Conservation (phyloP, 177 flowering plant species). For the Tripterygium wilfordii region DNA sequence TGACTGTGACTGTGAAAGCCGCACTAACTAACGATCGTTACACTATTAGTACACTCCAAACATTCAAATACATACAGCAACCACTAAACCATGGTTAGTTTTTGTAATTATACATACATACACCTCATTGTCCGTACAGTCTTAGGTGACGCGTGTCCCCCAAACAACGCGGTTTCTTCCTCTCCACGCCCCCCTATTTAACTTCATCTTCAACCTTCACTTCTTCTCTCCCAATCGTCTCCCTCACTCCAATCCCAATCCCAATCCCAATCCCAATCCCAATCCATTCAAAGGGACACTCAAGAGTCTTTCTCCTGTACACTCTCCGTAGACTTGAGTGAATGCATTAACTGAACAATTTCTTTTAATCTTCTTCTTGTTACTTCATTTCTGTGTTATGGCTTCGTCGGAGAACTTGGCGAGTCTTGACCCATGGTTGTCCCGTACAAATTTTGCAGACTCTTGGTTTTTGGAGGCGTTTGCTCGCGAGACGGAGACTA, state of each 20-base stretch:
- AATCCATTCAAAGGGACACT: no score
- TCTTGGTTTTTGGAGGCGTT: slow-evolving; percentile 58
- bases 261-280: no score
- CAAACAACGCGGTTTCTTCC: slow-evolving; percentile 41
- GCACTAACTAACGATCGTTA: no score
- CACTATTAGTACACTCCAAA: no score
- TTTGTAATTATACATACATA: no score
- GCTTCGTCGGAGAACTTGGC: slow-evolving; percentile 48
- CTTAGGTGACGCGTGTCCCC: slow-evolving; percentile 40
- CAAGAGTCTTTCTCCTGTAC: no score
- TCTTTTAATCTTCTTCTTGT: neutral
- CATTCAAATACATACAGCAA: no score
- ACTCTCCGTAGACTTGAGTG: no score
- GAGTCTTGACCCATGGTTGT: slow-evolving; percentile 36
- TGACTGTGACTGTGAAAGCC: no score
- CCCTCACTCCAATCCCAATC: neutral
- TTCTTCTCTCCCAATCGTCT: neutral
- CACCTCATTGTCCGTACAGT: slow-evolving; percentile 9
- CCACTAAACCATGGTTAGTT: slow-evolving; percentile 1
- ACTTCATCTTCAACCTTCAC: neutral
- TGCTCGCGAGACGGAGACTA: slow-evolving; percentile 60
- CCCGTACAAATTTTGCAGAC: slow-evolving; percentile 35
- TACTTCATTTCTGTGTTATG: slow-evolving; percentile 13
- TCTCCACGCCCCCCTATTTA: slow-evolving; percentile 28
- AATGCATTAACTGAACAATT: no score